Evolutionary conservation across 2,329 filamentous ascomycete genomes (phyloP).

Genomic region (Sporothrix humicola): DNA sequence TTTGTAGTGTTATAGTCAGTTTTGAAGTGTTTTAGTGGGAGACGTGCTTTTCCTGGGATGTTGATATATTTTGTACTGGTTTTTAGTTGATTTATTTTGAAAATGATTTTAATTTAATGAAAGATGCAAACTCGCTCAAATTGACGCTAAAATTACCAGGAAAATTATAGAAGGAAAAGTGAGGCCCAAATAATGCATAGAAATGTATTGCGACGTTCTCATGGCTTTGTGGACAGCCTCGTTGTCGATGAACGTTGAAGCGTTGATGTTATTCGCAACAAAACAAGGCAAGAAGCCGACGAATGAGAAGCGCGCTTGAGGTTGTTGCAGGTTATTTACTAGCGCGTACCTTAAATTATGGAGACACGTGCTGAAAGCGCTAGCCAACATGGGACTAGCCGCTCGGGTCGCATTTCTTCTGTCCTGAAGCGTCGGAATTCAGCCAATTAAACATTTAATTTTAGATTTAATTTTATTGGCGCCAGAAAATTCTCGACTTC

Average conservation of each 20-base stretch:
- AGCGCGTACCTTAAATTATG: slow-evolving; percentile 27
- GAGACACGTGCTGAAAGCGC: background rate
- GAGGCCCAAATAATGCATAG: too few relatives aligned
- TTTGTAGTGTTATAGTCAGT: background rate
- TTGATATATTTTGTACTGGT: background rate
- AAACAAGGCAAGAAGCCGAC: background rate
- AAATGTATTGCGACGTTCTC: background rate
- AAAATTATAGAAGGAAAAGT: background rate
- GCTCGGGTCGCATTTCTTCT: slow-evolving; percentile 4
- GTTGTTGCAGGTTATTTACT: slow-evolving; percentile 6
- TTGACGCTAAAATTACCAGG: background rate
- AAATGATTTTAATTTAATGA: background rate
- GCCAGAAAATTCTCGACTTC: slow-evolving; percentile 12
- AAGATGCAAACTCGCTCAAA: background rate
- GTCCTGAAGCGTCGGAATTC: background rate
- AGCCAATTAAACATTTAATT: slow-evolving; percentile 1
- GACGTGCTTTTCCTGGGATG: too few relatives aligned
- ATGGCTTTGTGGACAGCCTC: background rate
- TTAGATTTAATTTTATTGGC: slow-evolving; percentile 11
- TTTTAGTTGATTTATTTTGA: background rate
- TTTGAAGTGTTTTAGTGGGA: background rate
- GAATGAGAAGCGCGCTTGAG: slow-evolving; percentile 1
- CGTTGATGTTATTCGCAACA: background rate
- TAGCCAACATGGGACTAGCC: background rate
- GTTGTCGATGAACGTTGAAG: slow-evolving; percentile 4